These are phyloP conservation scores for Penicillium argentinense DNA, from an alignment of 495 filamentous ascomycete genomes.

Conservation along the genomic window DNA sequence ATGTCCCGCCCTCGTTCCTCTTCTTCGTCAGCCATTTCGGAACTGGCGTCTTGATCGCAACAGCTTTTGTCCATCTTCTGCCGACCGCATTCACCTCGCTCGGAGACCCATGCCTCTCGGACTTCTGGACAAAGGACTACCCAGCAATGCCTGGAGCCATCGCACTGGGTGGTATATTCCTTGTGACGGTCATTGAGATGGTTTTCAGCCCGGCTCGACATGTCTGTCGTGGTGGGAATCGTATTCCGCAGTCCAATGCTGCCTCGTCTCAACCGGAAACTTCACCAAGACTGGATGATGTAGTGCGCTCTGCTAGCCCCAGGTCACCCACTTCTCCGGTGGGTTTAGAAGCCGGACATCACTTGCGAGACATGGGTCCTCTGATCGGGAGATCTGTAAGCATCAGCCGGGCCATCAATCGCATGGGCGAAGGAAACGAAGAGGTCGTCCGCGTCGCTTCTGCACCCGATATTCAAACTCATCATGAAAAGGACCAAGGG, in stretches of 20 bases:
- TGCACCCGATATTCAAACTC: constrained; percentile 16
- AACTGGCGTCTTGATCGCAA: constrained; percentile 81
- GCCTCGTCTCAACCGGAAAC: neutral
- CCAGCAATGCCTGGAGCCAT: constrained; percentile 68
- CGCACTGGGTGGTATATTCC: constrained; percentile 64
- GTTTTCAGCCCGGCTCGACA: constrained; percentile 50
- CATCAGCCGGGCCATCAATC: constrained; percentile 31
- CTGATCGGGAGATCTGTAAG: constrained; percentile 30
- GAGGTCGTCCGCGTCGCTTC: constrained; percentile 28
- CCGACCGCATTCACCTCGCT: constrained; percentile 74
- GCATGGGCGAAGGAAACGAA: constrained; percentile 28
- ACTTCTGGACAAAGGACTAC: constrained; percentile 66
- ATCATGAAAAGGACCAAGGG: constrained; percentile 13
- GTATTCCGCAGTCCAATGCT: neutral
- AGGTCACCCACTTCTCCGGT: neutral
- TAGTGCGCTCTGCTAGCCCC: neutral
- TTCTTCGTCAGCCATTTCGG: constrained; percentile 76
- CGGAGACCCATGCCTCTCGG: constrained; percentile 68
- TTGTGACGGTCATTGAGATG: constrained; percentile 70
- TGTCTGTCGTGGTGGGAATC: constrained; percentile 23
- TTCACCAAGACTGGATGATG: neutral
- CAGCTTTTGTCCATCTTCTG: constrained; percentile 76
- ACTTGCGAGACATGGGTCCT: constrained; percentile 32
- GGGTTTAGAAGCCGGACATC: constrained; percentile 13
- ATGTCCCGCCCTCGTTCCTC: constrained; percentile 44